Base-by-base conservation (phyloP, 1,284 basidiomycete genomes). In the Cutaneotrichosporon sp. region DNA sequence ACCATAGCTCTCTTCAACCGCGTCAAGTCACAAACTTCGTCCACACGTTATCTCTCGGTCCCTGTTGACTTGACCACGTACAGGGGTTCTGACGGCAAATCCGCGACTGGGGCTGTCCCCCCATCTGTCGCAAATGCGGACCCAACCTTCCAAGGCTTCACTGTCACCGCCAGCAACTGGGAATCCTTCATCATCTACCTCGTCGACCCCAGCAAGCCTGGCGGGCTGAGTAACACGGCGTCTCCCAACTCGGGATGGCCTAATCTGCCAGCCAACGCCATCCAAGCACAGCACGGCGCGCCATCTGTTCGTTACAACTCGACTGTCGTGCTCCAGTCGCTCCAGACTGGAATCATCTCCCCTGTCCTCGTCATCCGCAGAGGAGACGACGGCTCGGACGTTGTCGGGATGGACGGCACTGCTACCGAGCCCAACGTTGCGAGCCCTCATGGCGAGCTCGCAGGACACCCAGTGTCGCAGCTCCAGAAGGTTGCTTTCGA, bases 1-100 rank as follows among this genome's bases (percentile, higher is more conserved):
- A 94, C 93, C 2, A 90, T 98, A 63, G 95, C 94, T 4, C 82
- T 97, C 57, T 98, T 96, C 85, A 95, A 97, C 79, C 89, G 96
- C 21, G 83, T 96, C 69, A 88, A 93, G 61, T 93, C 93, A 0
- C 95, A 93, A 82, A 93, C 90, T 2, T 90, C 91, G n/a, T 92
- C 90, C 5, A 97, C 96, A 11, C 92, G 95, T 72, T 97, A 96
- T 72, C 89, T 98, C 61, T 94, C 92, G 69, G 93, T 97, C 4
- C 92, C 91, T 22, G 91, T 91, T 26, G 92, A 94, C 26, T 88
- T 90, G 10, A 89, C 91, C 4, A 90, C 90, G 0, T 91, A 93
- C 83, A 90, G 91, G 72, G 90, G 91, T 21, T 93, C 92, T 36
- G 93, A 96, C 81, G 92, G 92, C 38, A 87, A 87, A 34, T 87